Base-by-base conservation (phyloP, 495 filamentous ascomycete species). In the Penicillium nucicola region DNA sequence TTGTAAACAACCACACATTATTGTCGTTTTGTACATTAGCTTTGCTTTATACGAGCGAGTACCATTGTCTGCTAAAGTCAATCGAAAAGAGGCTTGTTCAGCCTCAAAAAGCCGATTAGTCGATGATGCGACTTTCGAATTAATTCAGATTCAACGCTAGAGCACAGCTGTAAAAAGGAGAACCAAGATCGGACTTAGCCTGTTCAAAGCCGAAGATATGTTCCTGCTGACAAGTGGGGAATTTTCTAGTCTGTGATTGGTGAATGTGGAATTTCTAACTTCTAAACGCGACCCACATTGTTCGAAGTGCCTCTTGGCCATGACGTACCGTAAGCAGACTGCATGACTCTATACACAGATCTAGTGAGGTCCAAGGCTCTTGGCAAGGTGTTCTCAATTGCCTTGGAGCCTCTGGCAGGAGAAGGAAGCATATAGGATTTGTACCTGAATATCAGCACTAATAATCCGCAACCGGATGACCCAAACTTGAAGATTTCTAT, bases 61-160 rank as follows among this genome's bases (percentile, higher is more conserved):
- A 25, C 61, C 63, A 13, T 64, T 73, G 18, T 45, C 19, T 15
- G 56, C 56, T 73, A 72, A 46, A 71, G 69, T 13, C 11, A 33
- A 12, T 54, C 38, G 25, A 28, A 45, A 58, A 20, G 33, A 51
- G 34, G 20, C 22, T 48, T 12, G 4, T 6, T 6, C 4, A 13
- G 3, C 18, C 40, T 14, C 45, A 40, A 28, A 17, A 12, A 28
- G 15, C 11, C 12, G 3, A 23, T 48, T 31, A 35, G 40, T 15
- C 45, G 34, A 11, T 10, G 12, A 13, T 22, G 20, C 5, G 5
- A n/a, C n/a, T 22, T 22, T 22, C 20, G n/a, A n/a, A n/a, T n/a
- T n/a, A n/a, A n/a, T n/a, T n/a, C n/a, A n/a, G n/a, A n/a, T n/a
- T n/a, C n/a, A n/a, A n/a, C n/a, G n/a, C n/a, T n/a, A n/a, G n/a